A percentile compares a stretch with the other conserved stretches of the same genome.
Evolutionary conservation across 2,329 filamentous ascomycete genomes (phyloP).

Genomic region (Dothideomycetes sp.): DNA sequence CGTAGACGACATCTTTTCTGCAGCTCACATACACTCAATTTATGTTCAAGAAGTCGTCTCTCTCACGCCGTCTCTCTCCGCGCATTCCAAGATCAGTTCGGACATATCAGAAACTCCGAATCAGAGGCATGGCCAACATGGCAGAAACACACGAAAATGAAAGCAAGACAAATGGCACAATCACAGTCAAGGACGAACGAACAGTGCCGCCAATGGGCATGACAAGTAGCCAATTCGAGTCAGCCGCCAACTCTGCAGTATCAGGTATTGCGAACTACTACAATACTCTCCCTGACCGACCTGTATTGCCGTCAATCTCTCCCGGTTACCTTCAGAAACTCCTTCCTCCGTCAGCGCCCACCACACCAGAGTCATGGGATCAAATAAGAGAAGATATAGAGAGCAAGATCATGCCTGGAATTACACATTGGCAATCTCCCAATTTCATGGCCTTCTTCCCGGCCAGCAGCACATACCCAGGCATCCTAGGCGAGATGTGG

Average conservation of each 20-base stretch:
- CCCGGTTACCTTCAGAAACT: conserved; percentile 79
- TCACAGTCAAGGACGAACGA: conserved; percentile 12
- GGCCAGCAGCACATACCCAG: conserved; percentile 67
- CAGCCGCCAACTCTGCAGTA: conserved; percentile 65
- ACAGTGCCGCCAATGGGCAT: conserved; percentile 39
- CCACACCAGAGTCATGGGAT: conserved; percentile 60
- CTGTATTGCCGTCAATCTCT: conserved; percentile 65
- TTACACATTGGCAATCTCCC: conserved; percentile 91
- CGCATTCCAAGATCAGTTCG: too few species aligned
- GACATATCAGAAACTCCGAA: too few species aligned
- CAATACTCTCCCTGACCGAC: conserved; percentile 56
- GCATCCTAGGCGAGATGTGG: conserved; percentile 87
- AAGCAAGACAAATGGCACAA: too few species aligned
- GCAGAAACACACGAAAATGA: not conserved
- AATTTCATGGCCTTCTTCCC: conserved; percentile 97
- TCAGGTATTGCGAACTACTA: conserved; percentile 84
- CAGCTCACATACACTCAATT: too few species aligned
- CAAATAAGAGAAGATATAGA: conserved; percentile 77
- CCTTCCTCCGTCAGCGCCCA: conserved; percentile 56
- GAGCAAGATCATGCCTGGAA: conserved; percentile 74
- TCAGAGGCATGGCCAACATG: not conserved
- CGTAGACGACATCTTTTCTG: too few species aligned
- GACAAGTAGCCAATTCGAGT: conserved; percentile 68
- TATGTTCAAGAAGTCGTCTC: too few species aligned
- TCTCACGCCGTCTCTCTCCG: too few species aligned